A percentile compares a stretch with the other conserved stretches of the same genome.
Evolutionary conservation across 306 rosid genomes (phyloP).

Genomic region (Rosa multiflora): DNA sequence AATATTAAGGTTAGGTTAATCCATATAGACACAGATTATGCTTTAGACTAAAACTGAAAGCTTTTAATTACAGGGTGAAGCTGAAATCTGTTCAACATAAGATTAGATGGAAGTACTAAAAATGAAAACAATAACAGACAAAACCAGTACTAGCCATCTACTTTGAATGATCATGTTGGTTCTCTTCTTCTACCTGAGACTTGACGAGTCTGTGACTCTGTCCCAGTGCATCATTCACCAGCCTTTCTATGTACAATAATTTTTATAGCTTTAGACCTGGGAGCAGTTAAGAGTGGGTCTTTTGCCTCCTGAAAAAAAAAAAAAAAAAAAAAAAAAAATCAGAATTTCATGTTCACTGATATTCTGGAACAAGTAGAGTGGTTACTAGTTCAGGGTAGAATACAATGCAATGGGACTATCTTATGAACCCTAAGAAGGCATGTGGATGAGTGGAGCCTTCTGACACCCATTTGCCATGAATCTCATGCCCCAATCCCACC

Average conservation of each 20-base stretch:
- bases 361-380: not conserved
- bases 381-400: slow-evolving; percentile 33
- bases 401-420: slow-evolving; percentile 45
- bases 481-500: slow-evolving; percentile 37
- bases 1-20: not conserved
- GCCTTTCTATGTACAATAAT: not conserved
- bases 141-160: not conserved
- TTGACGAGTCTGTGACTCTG: slow-evolving; percentile 2
- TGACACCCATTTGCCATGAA: slow-evolving; percentile 55
- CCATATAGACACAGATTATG: not conserved
- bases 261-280: not conserved
- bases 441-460: slow-evolving; percentile 46
- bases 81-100: not conserved
- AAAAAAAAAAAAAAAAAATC: not conserved
- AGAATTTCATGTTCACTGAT: not conserved
- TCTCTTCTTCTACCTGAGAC: not conserved
- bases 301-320: not conserved
- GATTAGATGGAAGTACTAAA: not conserved
- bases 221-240: slow-evolving; percentile 3
- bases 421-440: slow-evolving; percentile 35
- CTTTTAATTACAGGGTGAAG: not conserved
- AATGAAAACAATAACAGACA: not conserved
- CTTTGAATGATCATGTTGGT: not conserved
- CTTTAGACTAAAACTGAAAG: not conserved
- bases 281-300: slow-evolving; percentile 7